A percentile compares a stretch with the other conserved stretches of the same genome.
These are phyloP conservation scores for Aeschynomene evenia DNA, from an alignment of 306 rosid genomes.

Conservation along the genomic window DNA sequence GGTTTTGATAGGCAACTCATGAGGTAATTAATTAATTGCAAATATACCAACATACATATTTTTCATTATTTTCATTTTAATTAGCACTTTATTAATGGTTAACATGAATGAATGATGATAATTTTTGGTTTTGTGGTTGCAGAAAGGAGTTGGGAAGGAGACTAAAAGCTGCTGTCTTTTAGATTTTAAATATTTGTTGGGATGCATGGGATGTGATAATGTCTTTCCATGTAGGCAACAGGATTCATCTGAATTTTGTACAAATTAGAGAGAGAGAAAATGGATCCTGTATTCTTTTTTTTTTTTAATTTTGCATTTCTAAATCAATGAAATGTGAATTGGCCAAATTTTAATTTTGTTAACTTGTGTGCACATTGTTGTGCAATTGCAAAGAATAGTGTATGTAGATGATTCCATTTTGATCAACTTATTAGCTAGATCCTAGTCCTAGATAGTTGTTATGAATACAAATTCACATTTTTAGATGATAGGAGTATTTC, in stretches of 20 bases:
- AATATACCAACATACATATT: too few species aligned
- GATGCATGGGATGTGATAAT: constrained; percentile 30
- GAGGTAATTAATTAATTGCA: constrained; percentile 37
- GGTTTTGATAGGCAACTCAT: constrained; percentile 66
- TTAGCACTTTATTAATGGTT: background rate
- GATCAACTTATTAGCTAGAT: too few species aligned
- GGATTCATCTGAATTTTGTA: constrained; percentile 26
- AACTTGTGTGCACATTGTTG: background rate
- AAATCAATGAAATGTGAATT: background rate
- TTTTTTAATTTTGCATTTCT: constrained; percentile 15
- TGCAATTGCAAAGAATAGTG: background rate
- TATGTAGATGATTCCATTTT: background rate
- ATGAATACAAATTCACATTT: constrained; percentile 6
- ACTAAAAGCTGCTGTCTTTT: constrained; percentile 37
- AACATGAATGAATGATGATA: background rate
- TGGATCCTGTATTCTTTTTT: constrained; percentile 10
- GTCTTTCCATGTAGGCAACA: constrained; percentile 6
- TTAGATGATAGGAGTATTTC: too few species aligned
- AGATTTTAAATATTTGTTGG: constrained; percentile 17
- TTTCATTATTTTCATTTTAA: background rate
- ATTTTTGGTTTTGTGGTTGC: constrained; percentile 17
- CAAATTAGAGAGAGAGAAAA: constrained; percentile 35
- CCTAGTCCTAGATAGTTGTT: too few species aligned
- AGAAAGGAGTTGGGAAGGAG: constrained; percentile 74
- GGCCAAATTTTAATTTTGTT: background rate